Base-by-base conservation (phyloP, 1,284 basidiomycete genomes). In the Phylloporus sp. region DNA sequence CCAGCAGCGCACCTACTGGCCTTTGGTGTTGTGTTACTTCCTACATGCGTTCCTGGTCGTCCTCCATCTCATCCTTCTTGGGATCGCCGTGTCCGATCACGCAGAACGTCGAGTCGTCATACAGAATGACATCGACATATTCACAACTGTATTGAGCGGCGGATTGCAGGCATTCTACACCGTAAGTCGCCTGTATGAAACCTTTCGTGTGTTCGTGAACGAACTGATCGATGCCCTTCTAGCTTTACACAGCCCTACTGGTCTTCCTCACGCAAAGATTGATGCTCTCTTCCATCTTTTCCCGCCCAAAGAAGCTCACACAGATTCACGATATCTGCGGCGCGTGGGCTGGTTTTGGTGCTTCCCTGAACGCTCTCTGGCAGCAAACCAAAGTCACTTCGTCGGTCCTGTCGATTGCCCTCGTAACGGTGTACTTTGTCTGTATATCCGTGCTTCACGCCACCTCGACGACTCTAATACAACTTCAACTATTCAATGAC, bases 321-420 rank as follows among this genome's bases (percentile, higher is more conserved):
- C 37, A 27, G 17, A 59, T 59, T 20, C 57, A 59, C 25, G 57
- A 59, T 17, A 59, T 59, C 27, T 59, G 39, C 12, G 57, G 57
- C 15, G 45, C 39, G n/a, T 62, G 47, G 60, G 32, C 39, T 14
- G 60, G 60, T 14, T 12, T 39, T 5, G 60, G 60, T 25, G 60
- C 60, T 17, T 20, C 60, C 2, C 43, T 60, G 19, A 32, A 12
- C 15, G 37, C 43, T 32, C 59, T 60, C 43, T 60, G 59, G 59
- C 41, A 60, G 27, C 61, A 62, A 62, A 62, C 61, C n/a, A 55
- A 43, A 32, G 62, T 63, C 52, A 25, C 62, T 15, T 63, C 53
- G 12, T 63, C 62, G 0, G 20, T 63, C 2, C 27, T 25, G 14
- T 37, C 55, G 12, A 57, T 57, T 19, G n/a, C 6, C 12, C 41